These are phyloP conservation scores for Anthracocystis walkeri DNA, from an alignment of 1,284 basidiomycete species.

Conservation along the genomic window DNA sequence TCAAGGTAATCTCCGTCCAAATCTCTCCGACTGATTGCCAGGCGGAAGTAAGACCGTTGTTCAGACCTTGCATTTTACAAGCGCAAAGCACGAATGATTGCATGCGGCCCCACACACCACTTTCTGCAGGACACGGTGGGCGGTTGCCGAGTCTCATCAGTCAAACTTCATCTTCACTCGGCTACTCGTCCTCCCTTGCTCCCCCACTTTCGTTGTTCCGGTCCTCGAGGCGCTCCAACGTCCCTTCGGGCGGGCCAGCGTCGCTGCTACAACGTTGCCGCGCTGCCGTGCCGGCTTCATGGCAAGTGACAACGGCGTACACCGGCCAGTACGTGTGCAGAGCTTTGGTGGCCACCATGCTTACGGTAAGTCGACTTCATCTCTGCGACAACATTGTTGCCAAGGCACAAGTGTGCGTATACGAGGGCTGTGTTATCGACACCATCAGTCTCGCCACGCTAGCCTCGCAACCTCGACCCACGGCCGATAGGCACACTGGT, in stretches of 20 bases:
- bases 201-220: neutral
- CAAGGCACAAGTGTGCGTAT: neutral
- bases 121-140: neutral
- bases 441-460: neutral
- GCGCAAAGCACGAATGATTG: neutral
- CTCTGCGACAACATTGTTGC: neutral
- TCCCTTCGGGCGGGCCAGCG: constrained; percentile 1
- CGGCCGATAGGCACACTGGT: neutral
- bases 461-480: neutral
- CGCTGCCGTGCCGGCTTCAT: neutral
- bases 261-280: neutral
- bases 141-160: neutral
- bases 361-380: neutral
- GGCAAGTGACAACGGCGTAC: neutral
- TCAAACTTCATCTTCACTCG: neutral
- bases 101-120: neutral
- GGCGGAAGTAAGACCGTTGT: neutral
- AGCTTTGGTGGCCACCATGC: neutral
- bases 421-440: neutral
- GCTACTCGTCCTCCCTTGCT: neutral
- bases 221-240: neutral
- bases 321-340: neutral
- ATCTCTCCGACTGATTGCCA: neutral
- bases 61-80: neutral
- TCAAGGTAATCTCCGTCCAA: neutral